Base-by-base conservation (phyloP, 2,329 filamentous ascomycete species). In the Calonectria naviculata region DNA sequence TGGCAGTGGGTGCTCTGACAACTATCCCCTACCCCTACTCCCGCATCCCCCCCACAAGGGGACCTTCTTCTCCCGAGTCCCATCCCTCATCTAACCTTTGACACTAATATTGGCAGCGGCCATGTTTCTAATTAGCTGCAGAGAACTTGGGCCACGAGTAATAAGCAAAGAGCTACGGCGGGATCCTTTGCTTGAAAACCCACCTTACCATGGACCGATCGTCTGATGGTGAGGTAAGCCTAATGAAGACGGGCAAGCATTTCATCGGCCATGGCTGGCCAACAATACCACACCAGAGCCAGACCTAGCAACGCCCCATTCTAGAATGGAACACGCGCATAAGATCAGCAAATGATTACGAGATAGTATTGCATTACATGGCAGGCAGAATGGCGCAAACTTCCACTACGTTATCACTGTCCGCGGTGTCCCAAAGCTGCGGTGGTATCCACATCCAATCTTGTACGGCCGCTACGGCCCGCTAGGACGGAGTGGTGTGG, bases 401-500 rank as follows among this genome's bases (percentile, higher is more conserved):
- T 65, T 67, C 49, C 41, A 65, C 63, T 62, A 69, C 61, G 70
- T 72, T 74, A 71, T 73, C 71, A 72, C 65, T n/a, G 44, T 69
- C 63, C 49, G 52, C 41, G 38, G 52, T 36, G 66, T 69, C 69
- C 71, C 67, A 71, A 61, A 65, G 64, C 61, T 56, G 46, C 64
- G 65, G 62, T 76, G 65, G 62, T 76, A 73, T 69, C 67, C 72
- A 73, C 75, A 75, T 24, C 41, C 68, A 72, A 65, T 70, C 67
- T 74, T 75, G 64, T 69, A 71, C 70, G 74, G 76, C 75, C 73
- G 74, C 75, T 76, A 70, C 77, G 77, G 77, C 71, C 77, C 77
- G 75, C 72, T 70, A 78, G 63, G 70, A 78, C 67, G 73, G 72
- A 75, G 73, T 71, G 68, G 67, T 73, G 74, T 75, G 72, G 75